Evolutionary conservation across 495 filamentous ascomycete genomes (phyloP).

Genomic region (Schizothecium vesticola): DNA sequence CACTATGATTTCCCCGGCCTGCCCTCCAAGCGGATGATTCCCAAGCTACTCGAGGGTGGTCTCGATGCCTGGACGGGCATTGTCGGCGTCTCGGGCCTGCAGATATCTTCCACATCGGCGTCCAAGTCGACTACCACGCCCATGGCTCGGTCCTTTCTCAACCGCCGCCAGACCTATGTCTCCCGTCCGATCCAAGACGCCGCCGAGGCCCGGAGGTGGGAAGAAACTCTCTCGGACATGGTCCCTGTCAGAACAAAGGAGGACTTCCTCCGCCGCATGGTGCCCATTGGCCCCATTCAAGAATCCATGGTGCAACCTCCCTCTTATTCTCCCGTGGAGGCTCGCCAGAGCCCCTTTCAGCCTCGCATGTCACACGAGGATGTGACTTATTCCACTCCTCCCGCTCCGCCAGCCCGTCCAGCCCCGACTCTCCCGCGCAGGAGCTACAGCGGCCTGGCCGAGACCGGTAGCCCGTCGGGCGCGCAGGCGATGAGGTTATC

Average conservation of each 20-base stretch:
- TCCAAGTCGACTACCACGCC: slow-evolving; percentile 12
- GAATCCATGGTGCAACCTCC: slow-evolving; percentile 63
- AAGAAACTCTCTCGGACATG: slow-evolving; percentile 39
- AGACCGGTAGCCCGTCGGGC: slow-evolving; percentile 45
- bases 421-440: slow-evolving; percentile 76
- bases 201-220: slow-evolving; percentile 38
- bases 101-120: slow-evolving; percentile 26
- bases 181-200: slow-evolving; percentile 28
- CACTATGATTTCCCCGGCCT: slow-evolving; percentile 72
- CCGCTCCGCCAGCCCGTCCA: slow-evolving; percentile 58
- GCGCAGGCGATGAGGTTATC: slow-evolving; percentile 41
- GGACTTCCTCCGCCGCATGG: slow-evolving; percentile 79
- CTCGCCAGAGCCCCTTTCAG: slow-evolving; percentile 27
- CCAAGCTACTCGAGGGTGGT: slow-evolving; percentile 75
- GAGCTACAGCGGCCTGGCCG: slow-evolving; percentile 82
- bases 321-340: slow-evolving; percentile 15
- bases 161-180: slow-evolving; percentile 20
- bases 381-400: slow-evolving; percentile 25
- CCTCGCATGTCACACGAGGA: slow-evolving; percentile 28
- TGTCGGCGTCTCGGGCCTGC: slow-evolving; percentile 63
- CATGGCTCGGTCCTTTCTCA: slow-evolving; percentile 15
- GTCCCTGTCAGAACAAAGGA: slow-evolving; percentile 50
- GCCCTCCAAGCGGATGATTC: slow-evolving; percentile 48
- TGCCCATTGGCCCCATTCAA: slow-evolving; percentile 61
- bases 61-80: slow-evolving; percentile 79